These are phyloP conservation scores for Beauveria sp. DNA, from an alignment of 2,329 filamentous ascomycete species.

Conservation along the genomic window DNA sequence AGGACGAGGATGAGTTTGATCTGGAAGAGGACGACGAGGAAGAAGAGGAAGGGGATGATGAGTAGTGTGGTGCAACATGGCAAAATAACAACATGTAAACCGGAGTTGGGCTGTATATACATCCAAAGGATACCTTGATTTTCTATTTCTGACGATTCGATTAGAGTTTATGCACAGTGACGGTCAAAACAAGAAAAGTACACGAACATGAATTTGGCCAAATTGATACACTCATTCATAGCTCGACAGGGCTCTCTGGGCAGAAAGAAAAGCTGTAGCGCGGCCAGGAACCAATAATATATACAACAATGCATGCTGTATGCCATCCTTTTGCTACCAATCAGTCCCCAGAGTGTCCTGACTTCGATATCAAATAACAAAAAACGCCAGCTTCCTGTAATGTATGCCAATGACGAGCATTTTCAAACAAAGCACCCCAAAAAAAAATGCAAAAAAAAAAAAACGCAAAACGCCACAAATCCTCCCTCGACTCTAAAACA, in stretches of 20 bases:
- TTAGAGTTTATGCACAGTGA: not conserved
- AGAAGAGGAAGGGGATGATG: conserved; percentile 19
- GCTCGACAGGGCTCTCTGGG: too few species aligned
- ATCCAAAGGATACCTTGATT: conserved; percentile 11
- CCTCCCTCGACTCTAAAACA: too few species aligned
- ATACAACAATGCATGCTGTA: not conserved
- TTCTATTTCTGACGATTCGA: not conserved
- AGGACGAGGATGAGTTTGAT: conserved; percentile 27
- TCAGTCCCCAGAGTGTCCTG: not conserved
- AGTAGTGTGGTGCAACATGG: conserved; percentile 2
- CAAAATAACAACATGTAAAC: conserved; percentile 6
- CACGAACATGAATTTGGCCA: not conserved
- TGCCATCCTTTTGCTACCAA: not conserved
- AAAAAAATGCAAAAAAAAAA: too few species aligned
- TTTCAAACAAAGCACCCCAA: conserved; percentile 9
- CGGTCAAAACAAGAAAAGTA: not conserved
- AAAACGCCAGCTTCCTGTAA: not conserved
- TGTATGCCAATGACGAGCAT: not conserved
- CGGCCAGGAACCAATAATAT: not conserved
- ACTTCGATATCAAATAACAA: not conserved
- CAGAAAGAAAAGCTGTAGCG: not conserved
- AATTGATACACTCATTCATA: not conserved
- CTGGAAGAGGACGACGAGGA: conserved; percentile 13
- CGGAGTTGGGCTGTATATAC: conserved; percentile 12
- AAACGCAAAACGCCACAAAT: too few species aligned